Conservation (phyloP, 2,329 filamentous ascomycete species). For the Cryphonectria naterciae region DNA sequence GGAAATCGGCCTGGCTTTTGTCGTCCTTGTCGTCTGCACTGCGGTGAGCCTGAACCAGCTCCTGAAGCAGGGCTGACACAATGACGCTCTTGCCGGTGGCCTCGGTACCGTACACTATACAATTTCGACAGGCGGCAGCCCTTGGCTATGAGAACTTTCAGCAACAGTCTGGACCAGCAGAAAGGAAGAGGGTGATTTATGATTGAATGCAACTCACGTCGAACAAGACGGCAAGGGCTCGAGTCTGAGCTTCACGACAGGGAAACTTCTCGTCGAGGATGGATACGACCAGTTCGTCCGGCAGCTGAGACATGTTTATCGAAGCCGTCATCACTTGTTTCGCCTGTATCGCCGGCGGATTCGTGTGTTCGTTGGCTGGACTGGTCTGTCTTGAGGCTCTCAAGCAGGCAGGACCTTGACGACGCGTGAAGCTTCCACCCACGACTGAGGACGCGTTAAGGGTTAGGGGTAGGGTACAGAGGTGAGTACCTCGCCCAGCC, state of each 20-base stretch:
- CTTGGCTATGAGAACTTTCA: conserved; percentile 52
- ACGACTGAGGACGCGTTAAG: neutral
- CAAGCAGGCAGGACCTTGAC: neutral
- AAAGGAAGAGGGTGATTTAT: conserved; percentile 33
- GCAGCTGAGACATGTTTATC: conserved; percentile 42
- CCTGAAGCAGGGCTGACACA: conserved; percentile 62
- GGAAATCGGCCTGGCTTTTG: conserved; percentile 58
- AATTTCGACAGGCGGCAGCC: conserved; percentile 71
- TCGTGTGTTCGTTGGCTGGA: neutral
- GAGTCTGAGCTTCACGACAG: conserved; percentile 62
- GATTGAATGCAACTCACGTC: conserved; percentile 45
- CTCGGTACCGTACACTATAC: conserved; percentile 83
- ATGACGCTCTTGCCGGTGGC: conserved; percentile 85
- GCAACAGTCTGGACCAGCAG: neutral
- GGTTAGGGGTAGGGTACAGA: neutral
- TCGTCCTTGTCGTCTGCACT: conserved; percentile 51
- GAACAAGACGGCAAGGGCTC: conserved; percentile 60
- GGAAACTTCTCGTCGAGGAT: conserved; percentile 55
- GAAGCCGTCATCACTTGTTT: neutral
- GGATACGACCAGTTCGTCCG: conserved; percentile 54
- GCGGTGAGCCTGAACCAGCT: conserved; percentile 38
- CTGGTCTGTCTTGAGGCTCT: neutral
- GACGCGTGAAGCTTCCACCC: neutral
- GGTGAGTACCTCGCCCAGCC: too few relatives aligned
- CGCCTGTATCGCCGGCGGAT: neutral